phyloP scores from a whole-genome alignment of 768 basidiomycete genomes.

The Strobilomyces confusus region DNA sequence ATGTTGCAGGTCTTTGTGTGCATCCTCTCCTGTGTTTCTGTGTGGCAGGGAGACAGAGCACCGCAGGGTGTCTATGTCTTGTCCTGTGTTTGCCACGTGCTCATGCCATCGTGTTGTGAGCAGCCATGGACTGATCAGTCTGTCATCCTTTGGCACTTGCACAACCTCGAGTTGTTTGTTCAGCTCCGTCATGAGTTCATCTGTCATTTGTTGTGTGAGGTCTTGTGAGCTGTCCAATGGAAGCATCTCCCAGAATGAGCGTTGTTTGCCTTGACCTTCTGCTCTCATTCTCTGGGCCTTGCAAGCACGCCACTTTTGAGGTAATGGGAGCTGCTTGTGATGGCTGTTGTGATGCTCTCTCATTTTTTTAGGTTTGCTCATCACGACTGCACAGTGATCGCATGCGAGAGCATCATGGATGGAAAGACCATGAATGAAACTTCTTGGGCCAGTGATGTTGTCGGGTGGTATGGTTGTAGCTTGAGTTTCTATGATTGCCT shows the following conservation, averaged over 20 bases:
- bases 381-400: neutral
- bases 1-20: fast-evolving
- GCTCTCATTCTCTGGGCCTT: neutral
- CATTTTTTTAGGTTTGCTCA: neutral
- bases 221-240: neutral
- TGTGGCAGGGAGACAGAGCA: fast-evolving
- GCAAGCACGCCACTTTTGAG: neutral
- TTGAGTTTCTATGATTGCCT: neutral
- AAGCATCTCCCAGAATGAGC: neutral
- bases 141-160: neutral
- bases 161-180: neutral
- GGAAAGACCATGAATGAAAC: neutral
- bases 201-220: neutral
- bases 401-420: neutral
- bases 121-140: neutral
- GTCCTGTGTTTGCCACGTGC: neutral
- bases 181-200: neutral
- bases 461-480: neutral
- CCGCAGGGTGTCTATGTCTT: neutral
- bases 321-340: neutral
- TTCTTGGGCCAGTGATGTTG: neutral
- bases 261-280: neutral
- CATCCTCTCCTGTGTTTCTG: neutral
- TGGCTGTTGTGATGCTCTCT: neutral
- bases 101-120: neutral